Evolutionary conservation across 2,329 filamentous ascomycete genomes (phyloP).

Genomic region (Sclerotinia trifoliorum): DNA sequence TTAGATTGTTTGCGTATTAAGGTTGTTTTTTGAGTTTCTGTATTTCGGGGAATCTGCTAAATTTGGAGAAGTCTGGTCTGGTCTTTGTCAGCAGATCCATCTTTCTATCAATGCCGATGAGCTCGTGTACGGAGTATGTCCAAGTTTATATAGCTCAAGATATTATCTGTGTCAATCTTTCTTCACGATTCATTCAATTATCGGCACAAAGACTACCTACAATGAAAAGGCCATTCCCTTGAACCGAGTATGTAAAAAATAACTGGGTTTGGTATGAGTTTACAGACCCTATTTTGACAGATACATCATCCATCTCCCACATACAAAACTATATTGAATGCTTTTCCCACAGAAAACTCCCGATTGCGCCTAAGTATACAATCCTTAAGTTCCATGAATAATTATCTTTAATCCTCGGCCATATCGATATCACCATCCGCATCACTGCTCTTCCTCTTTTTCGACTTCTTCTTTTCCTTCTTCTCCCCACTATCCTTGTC

Average conservation of each 20-base stretch:
- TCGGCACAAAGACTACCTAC: not conserved
- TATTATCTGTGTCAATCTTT: not conserved
- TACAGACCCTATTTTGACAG: not conserved
- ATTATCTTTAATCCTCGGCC: slow-evolving; percentile 14
- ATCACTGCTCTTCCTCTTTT: slow-evolving; percentile 26
- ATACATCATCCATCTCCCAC: slow-evolving; percentile 4
- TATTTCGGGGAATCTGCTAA: not conserved
- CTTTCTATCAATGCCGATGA: not conserved
- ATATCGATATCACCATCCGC: slow-evolving; percentile 21
- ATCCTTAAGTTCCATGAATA: slow-evolving; percentile 1
- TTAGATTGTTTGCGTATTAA: not conserved
- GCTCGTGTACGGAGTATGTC: not conserved
- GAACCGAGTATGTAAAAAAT: slow-evolving; percentile 7
- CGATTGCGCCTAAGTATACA: slow-evolving; percentile 14
- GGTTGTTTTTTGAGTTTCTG: not conserved
- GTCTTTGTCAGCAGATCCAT: slow-evolving; percentile 16
- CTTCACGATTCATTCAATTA: not conserved
- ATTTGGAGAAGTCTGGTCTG: not conserved
- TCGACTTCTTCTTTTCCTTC: slow-evolving; percentile 31
- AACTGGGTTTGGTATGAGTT: slow-evolving; percentile 3
- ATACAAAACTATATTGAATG: slow-evolving; percentile 14
- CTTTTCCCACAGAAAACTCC: slow-evolving; percentile 19
- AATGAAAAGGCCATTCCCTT: not conserved
- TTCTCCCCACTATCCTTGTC: slow-evolving; percentile 34
- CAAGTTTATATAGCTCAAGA: not conserved